phyloP scores from a whole-genome alignment of 2,329 filamentous ascomycete genomes.

The Cercospora sojina region DNA sequence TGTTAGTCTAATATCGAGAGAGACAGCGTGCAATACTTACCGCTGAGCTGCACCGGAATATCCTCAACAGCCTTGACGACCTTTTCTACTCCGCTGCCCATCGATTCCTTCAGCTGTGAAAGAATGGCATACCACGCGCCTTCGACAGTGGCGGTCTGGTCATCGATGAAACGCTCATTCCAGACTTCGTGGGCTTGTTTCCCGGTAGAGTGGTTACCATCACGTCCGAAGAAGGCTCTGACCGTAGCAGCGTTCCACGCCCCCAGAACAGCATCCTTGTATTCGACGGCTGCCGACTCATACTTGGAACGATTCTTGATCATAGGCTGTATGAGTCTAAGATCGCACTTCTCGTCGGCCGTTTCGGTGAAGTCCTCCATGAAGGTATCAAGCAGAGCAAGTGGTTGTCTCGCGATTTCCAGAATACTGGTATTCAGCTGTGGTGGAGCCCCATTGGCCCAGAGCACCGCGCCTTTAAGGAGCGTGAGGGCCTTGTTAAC shows the following conservation, averaged over 20 bases:
- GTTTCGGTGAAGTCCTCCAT: conserved; percentile 1
- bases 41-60: conserved; percentile 7
- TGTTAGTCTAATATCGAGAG: background rate
- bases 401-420: conserved; percentile 1
- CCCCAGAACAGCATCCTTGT: background rate
- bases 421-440: conserved; percentile 5
- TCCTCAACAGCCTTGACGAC: conserved; percentile 4
- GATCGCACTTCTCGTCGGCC: background rate
- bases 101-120: background rate
- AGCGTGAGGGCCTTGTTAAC: conserved; percentile 16
- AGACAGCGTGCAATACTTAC: background rate
- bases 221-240: conserved; percentile 26
- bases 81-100: background rate
- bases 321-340: conserved; percentile 14
- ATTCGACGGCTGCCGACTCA: background rate
- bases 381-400: background rate
- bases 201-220: conserved; percentile 25
- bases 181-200: conserved; percentile 15
- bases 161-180: conserved; percentile 28
- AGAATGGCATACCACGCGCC: background rate
- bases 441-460: conserved; percentile 11
- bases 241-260: conserved; percentile 20
- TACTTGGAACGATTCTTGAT: background rate
- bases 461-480: conserved; percentile 19
- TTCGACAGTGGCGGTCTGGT: conserved; percentile 1